Base-by-base conservation (phyloP, 164 flowering plant genomes). In the Chimonanthus praecox region DNA sequence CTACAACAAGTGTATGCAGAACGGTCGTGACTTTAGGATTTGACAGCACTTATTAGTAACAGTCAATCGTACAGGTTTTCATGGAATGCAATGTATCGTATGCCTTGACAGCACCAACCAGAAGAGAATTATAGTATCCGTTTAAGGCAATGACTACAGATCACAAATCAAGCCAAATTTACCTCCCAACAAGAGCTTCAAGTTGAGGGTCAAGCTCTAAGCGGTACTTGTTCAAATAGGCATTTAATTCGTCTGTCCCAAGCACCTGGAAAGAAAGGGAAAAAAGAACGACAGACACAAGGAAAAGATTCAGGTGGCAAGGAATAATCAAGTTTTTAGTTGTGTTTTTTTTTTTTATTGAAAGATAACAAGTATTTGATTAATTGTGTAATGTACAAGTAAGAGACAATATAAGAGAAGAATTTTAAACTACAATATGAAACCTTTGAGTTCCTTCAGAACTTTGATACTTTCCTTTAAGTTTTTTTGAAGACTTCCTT, bases 151-250 rank as follows among this genome's bases (percentile, higher is more conserved):
- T 58, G n/a, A 67, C 69, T 62, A 72, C 44, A 21, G n/a, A 67
- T 72, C 68, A 72, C 44, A 21, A 51, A 16, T 44, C 48, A 62
- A 7, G 46, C 18, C 43, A 69, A 48, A 72, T 47, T 44, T 77
- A 90, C 97, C 97, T 92, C 78, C 97, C 97, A 78, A 92, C 94
- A 75, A 92, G 91, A 75, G 95, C 94, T 48, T 85, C 92, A 71
- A 90, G 92, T 71, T 88, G 89, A 5, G 94, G 91, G 77, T 88
- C 92, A 69, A 88, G 86, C 75, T 86, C 91, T 33, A 90, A 63
- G 13, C 76, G 89, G 77, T 90, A 90, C 46, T 90, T 87, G 75
- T 82, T 85, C 82, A 90, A 76, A 75, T 90, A 88, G 50, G 88
- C 88, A 84, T 86, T 86, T 69, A 90, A 76, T 74, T 86, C 92